phyloP scores from a whole-genome alignment of 768 basidiomycete genomes.

The Agaricus blazei region DNA sequence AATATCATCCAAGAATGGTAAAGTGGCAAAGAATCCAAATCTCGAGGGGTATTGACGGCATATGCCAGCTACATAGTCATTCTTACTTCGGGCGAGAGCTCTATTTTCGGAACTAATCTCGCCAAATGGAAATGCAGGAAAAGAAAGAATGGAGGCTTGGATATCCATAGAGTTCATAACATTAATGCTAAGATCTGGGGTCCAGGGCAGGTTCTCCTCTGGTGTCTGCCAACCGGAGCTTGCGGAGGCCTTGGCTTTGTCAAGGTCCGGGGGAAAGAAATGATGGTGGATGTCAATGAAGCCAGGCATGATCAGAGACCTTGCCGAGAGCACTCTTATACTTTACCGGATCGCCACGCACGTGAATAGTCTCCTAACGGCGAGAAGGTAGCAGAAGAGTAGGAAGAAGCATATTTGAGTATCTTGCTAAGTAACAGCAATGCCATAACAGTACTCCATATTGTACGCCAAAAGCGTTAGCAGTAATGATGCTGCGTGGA shows the following conservation, averaged over 20 bases:
- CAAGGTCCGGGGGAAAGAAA: conserved; percentile 51
- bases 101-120: conserved; percentile 35
- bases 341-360: not conserved
- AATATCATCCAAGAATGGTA: conserved; percentile 60
- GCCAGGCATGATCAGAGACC: conserved; percentile 13
- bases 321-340: not conserved
- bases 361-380: not conserved
- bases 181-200: conserved; percentile 47
- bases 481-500: too few relatives aligned
- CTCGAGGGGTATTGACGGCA: conserved; percentile 44
- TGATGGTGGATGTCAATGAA: conserved; percentile 77
- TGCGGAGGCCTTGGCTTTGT: conserved; percentile 40
- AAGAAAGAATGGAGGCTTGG: conserved; percentile 59
- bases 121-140: conserved; percentile 49
- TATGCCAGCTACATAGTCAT: conserved; percentile 41
- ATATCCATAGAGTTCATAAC: conserved; percentile 59
- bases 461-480: too few relatives aligned
- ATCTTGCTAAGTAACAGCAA: too few relatives aligned
- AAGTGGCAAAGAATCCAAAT: conserved; percentile 67
- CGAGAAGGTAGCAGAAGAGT: not conserved
- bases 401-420: not conserved
- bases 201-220: conserved; percentile 62
- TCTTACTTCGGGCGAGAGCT: conserved; percentile 37
- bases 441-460: too few relatives aligned
- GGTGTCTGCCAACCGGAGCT: conserved; percentile 61